Conservation (phyloP, 1,139 yeast species). For the Geotrichum macrosporum region DNA sequence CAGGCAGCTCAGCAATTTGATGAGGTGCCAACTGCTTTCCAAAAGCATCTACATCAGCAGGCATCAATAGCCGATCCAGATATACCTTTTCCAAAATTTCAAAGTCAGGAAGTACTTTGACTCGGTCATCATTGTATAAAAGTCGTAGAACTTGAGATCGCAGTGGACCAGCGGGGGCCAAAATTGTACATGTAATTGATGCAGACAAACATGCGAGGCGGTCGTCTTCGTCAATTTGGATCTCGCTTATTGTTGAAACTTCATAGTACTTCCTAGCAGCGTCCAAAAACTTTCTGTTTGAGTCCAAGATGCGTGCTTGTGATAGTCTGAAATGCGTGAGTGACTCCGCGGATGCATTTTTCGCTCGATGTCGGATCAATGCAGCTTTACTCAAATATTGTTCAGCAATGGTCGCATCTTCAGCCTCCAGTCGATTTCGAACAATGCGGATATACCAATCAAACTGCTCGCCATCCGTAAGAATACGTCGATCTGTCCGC, state of each 20-base stretch:
- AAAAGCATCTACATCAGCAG: slow-evolving; percentile 32
- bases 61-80: slow-evolving; percentile 33
- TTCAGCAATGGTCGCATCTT: slow-evolving; percentile 36
- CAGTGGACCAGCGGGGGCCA: slow-evolving; percentile 39
- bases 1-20: slow-evolving; percentile 31
- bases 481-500: slow-evolving; percentile 27
- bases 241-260: slow-evolving; percentile 31
- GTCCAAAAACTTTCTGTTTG: slow-evolving; percentile 35
- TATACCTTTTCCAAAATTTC: slow-evolving; percentile 34
- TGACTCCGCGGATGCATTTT: slow-evolving; percentile 22
- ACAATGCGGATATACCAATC: slow-evolving; percentile 34
- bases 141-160: slow-evolving; percentile 34
- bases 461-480: slow-evolving; percentile 32
- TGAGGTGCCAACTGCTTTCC: slow-evolving; percentile 31
- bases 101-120: slow-evolving; percentile 27
- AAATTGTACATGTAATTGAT: slow-evolving; percentile 35
- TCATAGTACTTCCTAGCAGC: slow-evolving; percentile 37
- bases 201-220: slow-evolving; percentile 33
- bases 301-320: slow-evolving; percentile 37
- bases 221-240: slow-evolving; percentile 32
- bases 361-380: slow-evolving; percentile 27
- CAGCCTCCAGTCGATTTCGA: slow-evolving; percentile 35
- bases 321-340: slow-evolving; percentile 35
- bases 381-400: slow-evolving; percentile 34
- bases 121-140: slow-evolving; percentile 36